Conservation (phyloP, 139 green algal genomes). For the Chlorella sp. region DNA sequence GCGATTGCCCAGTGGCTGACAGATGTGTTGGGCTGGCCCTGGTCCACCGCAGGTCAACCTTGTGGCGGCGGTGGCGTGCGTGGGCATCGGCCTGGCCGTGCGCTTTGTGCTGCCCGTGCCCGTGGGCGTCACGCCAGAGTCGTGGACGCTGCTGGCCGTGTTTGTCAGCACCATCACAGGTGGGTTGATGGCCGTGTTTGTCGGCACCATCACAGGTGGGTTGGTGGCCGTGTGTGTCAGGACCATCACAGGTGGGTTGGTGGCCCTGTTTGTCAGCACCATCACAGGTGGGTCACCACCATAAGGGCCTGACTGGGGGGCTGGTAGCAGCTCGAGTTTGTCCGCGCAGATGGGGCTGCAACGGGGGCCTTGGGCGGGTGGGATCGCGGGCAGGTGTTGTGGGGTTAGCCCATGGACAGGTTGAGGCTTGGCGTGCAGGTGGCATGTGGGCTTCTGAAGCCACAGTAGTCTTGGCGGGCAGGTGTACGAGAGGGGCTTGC, state of each 20-base stretch:
- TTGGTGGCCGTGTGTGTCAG: constrained; percentile 89
- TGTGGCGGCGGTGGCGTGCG: neutral
- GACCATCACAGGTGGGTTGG: constrained; percentile 72
- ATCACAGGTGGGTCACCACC: constrained; percentile 58
- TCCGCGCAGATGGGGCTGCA: no score
- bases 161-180: constrained; percentile 85
- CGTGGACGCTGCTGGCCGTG: constrained; percentile 87
- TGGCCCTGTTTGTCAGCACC: constrained; percentile 90
- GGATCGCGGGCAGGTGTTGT: no score
- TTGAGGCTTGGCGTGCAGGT: no score
- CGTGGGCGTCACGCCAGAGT: constrained; percentile 34
- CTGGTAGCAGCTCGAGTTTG: no score
- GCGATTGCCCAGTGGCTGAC: no score
- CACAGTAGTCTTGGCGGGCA: no score
- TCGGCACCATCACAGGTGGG: constrained; percentile 70
- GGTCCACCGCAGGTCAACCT: neutral
- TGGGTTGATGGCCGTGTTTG: constrained; percentile 86
- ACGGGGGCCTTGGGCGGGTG: no score
- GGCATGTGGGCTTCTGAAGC: no score
- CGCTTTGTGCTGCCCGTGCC: constrained; percentile 74
- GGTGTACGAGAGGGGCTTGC: no score
- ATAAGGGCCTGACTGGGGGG: no score
- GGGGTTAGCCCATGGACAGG: no score
- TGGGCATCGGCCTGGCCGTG: constrained; percentile 73
- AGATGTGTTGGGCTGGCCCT: no score